Evolutionary conservation across 164 flowering plant species (phyloP).

Genomic region (Magnolia changhungtana): DNA sequence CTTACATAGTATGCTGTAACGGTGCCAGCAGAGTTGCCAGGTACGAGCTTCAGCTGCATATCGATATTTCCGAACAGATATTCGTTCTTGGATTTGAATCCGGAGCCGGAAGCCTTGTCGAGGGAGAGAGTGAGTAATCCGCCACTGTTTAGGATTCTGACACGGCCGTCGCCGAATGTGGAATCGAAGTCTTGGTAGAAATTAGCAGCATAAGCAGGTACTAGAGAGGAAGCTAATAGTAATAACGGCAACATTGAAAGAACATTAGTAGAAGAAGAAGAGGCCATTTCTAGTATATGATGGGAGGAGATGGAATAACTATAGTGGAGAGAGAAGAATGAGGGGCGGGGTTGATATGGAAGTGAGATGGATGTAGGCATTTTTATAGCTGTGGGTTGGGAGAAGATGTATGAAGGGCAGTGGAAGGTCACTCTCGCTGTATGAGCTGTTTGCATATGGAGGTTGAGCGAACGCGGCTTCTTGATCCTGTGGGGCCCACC

Average conservation of each 20-base stretch:
- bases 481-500: not conserved
- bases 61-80: conserved; percentile 20
- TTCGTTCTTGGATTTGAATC: conserved; percentile 21
- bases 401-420: not conserved
- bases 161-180: conserved; percentile 26
- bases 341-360: not conserved
- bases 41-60: conserved; percentile 23
- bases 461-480: not conserved
- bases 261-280: not conserved
- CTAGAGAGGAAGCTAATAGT: not conserved
- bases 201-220: conserved; percentile 13
- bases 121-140: conserved; percentile 20
- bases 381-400: not conserved
- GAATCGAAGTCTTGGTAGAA: conserved; percentile 16
- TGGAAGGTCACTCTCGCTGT: not conserved
- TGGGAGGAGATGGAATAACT: not conserved
- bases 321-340: not conserved
- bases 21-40: conserved; percentile 25
- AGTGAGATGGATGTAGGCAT: not conserved
- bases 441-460: not conserved
- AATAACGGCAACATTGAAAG: not conserved
- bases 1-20: conserved; percentile 28
- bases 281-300: not conserved
- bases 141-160: conserved; percentile 25
- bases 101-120: conserved; percentile 21